Conservation (phyloP, 352 stramenopile species). For the Peronospora belbahrii region DNA sequence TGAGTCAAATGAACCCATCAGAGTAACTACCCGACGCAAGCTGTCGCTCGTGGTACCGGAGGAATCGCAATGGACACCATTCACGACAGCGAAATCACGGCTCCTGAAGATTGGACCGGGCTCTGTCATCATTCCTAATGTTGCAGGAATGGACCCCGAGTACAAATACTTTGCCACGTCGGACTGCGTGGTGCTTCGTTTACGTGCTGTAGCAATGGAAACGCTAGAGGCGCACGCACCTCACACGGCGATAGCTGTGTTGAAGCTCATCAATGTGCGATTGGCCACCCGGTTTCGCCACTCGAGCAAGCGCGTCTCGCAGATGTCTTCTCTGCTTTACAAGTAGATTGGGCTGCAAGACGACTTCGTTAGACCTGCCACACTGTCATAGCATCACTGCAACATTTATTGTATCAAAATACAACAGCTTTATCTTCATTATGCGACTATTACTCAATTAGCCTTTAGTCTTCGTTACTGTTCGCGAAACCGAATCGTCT, state of each 20-base stretch:
- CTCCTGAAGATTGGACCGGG: conserved; percentile 70
- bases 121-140: conserved; percentile 61
- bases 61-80: conserved; percentile 53
- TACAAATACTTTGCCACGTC: conserved; percentile 62
- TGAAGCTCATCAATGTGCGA: conserved; percentile 61
- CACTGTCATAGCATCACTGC: conserved; percentile 2
- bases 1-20: conserved; percentile 1
- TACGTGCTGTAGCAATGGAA: conserved; percentile 51
- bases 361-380: conserved; percentile 4
- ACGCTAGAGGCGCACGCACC: conserved; percentile 45
- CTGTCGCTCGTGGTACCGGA: conserved; percentile 38
- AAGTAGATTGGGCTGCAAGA: conserved; percentile 29
- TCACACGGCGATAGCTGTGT: conserved; percentile 62
- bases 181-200: conserved; percentile 54
- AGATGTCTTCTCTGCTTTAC: conserved; percentile 73
- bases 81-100: conserved; percentile 50
- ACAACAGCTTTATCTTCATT: conserved; percentile 12
- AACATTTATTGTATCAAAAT: conserved; percentile 14
- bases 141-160: conserved; percentile 27
- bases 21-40: conserved; percentile 18
- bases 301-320: conserved; percentile 67
- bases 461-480: conserved; percentile 20
- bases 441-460: background rate
- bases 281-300: conserved; percentile 55
- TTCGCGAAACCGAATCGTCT: conserved; percentile 19